Percentiles rank a stretch among this genome's conserved stretches.
phyloP scores from a whole-genome alignment of 1,284 basidiomycete genomes.

The Cryptococcus maquisensis region DNA sequence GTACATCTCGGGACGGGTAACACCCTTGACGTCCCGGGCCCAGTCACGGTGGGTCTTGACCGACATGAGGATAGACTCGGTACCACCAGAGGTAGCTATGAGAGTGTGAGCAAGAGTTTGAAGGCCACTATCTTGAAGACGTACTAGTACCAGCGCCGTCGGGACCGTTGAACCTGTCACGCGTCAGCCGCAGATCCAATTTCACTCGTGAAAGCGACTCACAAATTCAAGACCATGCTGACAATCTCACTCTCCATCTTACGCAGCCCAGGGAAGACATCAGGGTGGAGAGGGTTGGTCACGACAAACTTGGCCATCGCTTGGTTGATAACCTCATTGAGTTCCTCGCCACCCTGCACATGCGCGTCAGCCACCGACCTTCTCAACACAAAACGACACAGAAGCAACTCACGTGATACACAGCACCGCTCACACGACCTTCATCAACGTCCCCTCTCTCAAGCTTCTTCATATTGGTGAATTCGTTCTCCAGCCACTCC shows the following conservation, averaged over 20 bases:
- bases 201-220: slow-evolving; percentile 17
- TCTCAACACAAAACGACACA: not conserved
- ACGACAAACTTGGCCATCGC: slow-evolving; percentile 48
- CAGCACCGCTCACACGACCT: slow-evolving; percentile 79
- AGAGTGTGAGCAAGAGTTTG: not conserved
- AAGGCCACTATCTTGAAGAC: slow-evolving; percentile 9
- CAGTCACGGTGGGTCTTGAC: slow-evolving; percentile 93
- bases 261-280: slow-evolving; percentile 83
- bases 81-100: slow-evolving; percentile 81
- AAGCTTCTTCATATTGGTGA: slow-evolving; percentile 75
- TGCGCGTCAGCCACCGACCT: not conserved
- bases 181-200: not conserved
- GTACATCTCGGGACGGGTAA: slow-evolving; percentile 88
- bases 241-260: slow-evolving; percentile 99
- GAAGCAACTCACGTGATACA: slow-evolving; percentile 65
- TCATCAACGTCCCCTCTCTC: slow-evolving; percentile 52
- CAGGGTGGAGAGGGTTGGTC: slow-evolving; percentile 88
- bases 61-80: slow-evolving; percentile 82
- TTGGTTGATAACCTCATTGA: slow-evolving; percentile 54
- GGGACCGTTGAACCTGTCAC: slow-evolving; percentile 67
- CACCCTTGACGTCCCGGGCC: slow-evolving; percentile 77
- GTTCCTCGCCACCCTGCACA: slow-evolving; percentile 72
- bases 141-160: slow-evolving; percentile 73
- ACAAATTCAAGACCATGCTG: slow-evolving; percentile 80
- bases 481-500: slow-evolving; percentile 76